Evolutionary conservation across 208 protist genomes (phyloP).

Genomic region (Crithidia mellificae): DNA sequence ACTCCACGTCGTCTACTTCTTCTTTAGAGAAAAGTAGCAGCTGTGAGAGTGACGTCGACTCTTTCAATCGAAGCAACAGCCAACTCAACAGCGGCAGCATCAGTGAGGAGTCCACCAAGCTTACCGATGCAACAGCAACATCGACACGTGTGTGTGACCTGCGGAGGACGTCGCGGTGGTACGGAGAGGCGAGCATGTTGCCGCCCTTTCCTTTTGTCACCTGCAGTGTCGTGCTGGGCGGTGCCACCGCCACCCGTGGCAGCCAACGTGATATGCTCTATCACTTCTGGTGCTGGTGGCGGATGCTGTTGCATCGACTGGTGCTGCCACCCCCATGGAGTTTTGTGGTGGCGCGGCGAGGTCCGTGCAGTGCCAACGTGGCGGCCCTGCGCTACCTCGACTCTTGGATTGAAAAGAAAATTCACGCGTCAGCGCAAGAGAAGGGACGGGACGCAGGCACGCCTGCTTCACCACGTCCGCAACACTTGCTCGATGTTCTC

Average conservation of each 20-base stretch:
- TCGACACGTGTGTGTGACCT: neutral
- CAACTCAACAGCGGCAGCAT: constrained; percentile 10
- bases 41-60: neutral
- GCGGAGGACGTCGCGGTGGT: constrained; percentile 8
- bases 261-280: constrained; percentile 23
- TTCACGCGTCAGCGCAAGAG: too few relatives aligned
- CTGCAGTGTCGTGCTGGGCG: constrained; percentile 33
- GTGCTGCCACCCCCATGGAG: constrained; percentile 22
- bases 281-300: constrained; percentile 18
- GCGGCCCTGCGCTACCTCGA: constrained; percentile 19
- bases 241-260: constrained; percentile 11
- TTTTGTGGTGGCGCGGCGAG: constrained; percentile 1
- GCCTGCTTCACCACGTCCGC: neutral
- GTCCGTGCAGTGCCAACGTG: constrained; percentile 10
- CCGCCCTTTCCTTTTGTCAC: constrained; percentile 30
- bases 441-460: too few relatives aligned
- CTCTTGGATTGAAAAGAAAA: too few relatives aligned
- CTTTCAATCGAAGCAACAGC: too few relatives aligned
- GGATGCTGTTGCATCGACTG: constrained; percentile 29
- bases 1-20: neutral
- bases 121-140: neutral
- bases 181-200: neutral
- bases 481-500: constrained; percentile 6
- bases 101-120: constrained; percentile 9
- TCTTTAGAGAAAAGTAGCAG: too few relatives aligned